These are phyloP conservation scores for Naematelia aurantialba DNA, from an alignment of 768 basidiomycete genomes.

Conservation along the genomic window DNA sequence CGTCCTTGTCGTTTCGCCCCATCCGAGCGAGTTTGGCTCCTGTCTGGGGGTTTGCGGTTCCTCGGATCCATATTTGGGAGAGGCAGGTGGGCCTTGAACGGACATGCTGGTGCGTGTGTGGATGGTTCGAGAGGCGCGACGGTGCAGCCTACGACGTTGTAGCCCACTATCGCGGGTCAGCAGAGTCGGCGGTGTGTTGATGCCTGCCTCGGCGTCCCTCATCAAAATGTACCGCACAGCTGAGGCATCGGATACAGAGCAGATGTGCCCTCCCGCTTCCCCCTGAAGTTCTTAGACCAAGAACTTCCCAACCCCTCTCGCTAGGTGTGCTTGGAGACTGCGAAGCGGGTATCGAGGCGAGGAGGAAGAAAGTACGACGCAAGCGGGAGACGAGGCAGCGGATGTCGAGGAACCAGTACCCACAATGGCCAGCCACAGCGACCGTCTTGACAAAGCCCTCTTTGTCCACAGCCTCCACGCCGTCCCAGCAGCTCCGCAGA, in stretches of 20 bases:
- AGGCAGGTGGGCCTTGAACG: constrained; percentile 32
- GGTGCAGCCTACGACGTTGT: constrained; percentile 38
- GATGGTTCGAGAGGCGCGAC: constrained; percentile 28
- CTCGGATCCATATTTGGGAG: constrained; percentile 43
- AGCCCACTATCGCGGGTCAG: constrained; percentile 32
- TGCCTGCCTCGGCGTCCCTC: not conserved
- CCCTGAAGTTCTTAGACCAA: not conserved
- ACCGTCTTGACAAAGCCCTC: constrained; percentile 25
- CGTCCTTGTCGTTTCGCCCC: too few relatives aligned
- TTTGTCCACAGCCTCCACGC: constrained; percentile 24
- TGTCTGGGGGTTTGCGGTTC: too few relatives aligned
- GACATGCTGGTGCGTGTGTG: constrained; percentile 24
- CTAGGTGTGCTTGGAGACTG: not conserved
- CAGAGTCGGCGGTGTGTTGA: constrained; percentile 1
- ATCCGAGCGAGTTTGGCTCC: too few relatives aligned
- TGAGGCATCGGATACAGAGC: not conserved
- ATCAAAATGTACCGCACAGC: not conserved
- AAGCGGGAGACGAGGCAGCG: not conserved
- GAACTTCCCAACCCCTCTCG: constrained; percentile 20
- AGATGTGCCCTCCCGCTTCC: not conserved
- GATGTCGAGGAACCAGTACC: not conserved
- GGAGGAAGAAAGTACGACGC: too few relatives aligned
- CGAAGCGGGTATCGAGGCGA: too few relatives aligned
- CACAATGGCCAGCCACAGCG: constrained; percentile 30
- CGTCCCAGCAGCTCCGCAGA: constrained; percentile 32